These are phyloP conservation scores for Colletotrichum tanaceti DNA, from an alignment of 2,329 filamentous ascomycete genomes.

Conservation along the genomic window DNA sequence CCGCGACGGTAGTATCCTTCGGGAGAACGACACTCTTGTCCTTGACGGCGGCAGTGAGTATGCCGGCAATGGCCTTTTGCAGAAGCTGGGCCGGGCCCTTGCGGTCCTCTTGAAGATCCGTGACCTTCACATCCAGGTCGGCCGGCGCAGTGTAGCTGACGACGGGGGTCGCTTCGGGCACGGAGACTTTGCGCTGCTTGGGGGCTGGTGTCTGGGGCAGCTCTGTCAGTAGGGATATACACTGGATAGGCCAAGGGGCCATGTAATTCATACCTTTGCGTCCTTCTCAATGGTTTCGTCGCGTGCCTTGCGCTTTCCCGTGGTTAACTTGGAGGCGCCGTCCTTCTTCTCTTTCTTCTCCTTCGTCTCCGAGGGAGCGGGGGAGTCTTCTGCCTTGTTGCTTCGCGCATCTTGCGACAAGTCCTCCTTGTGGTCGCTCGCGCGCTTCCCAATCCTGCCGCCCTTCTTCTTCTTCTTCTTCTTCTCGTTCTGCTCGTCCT, in stretches of 20 bases:
- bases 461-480: conserved; percentile 64
- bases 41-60: conserved; percentile 76
- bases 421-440: conserved; percentile 70
- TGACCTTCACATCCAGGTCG: conserved; percentile 63
- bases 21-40: conserved; percentile 71
- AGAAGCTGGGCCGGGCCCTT: conserved; percentile 77
- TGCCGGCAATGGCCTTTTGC: conserved; percentile 74
- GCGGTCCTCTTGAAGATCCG: conserved; percentile 71
- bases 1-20: conserved; percentile 71
- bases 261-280: conserved; percentile 58
- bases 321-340: conserved; percentile 52
- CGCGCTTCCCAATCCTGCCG: conserved; percentile 72
- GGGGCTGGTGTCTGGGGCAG: conserved; percentile 53
- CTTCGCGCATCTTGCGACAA: conserved; percentile 37
- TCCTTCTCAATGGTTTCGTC: conserved; percentile 67
- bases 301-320: conserved; percentile 67
- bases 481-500: conserved; percentile 70
- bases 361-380: conserved; percentile 52
- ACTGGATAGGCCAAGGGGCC: too few species aligned
- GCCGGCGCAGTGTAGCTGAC: conserved; percentile 61
- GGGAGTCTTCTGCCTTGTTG: conserved; percentile 53
- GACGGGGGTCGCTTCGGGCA: conserved; percentile 56
- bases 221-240: neutral
- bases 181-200: conserved; percentile 68
- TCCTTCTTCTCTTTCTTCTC: conserved; percentile 64